Conservation (phyloP, 768 basidiomycete species). For the Leccinellum albellum region DNA sequence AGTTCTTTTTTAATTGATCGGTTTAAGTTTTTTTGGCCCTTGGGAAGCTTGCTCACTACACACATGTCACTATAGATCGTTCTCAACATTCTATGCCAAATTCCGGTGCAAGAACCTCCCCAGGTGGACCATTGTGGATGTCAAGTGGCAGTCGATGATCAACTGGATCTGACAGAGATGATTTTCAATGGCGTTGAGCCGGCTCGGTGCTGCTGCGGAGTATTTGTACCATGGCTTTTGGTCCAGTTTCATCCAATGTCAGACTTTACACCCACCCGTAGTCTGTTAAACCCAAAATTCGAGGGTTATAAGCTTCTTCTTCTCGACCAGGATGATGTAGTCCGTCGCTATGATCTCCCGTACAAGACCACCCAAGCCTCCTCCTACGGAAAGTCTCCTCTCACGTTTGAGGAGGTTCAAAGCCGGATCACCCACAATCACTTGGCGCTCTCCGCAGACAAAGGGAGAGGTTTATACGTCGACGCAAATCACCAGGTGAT, state of each 20-base stretch:
- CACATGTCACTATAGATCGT: no score
- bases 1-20: no score
- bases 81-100: no score
- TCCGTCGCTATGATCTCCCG: constrained; percentile 47
- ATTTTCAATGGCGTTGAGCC: not conserved
- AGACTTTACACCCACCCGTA: constrained; percentile 43
- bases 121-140: not conserved
- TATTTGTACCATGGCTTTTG: not conserved
- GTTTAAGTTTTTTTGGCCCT: no score
- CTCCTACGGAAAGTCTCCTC: constrained; percentile 53
- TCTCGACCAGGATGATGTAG: constrained; percentile 55
- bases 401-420: constrained; percentile 79
- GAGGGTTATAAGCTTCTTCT: constrained; percentile 78
- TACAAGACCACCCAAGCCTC: constrained; percentile 48
- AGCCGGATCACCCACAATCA: constrained; percentile 85
- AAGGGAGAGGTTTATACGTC: constrained; percentile 57
- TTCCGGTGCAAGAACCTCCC: no score
- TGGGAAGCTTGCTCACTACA: no score
- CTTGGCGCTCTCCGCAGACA: constrained; percentile 47
- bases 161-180: no score
- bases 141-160: not conserved
- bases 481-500: constrained; percentile 63
- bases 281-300: constrained; percentile 75
- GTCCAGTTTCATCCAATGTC: constrained; percentile 23
- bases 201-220: not conserved